Evolutionary conservation across 148 eudicot species (phyloP).

Genomic region (Fagopyrum homotropicum): DNA sequence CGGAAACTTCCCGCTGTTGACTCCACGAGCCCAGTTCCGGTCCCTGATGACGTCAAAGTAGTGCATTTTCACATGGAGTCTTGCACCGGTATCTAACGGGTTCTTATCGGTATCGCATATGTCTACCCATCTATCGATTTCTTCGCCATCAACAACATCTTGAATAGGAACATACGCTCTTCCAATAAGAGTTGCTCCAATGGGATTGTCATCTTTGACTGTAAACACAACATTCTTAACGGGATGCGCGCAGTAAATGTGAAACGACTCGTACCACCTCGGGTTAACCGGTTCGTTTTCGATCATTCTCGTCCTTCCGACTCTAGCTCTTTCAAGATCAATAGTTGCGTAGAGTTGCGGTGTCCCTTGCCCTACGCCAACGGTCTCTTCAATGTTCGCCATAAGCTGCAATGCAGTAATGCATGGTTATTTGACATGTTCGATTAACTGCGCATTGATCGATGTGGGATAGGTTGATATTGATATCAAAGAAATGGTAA

Average conservation of each 20-base stretch:
- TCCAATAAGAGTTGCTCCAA: constrained; percentile 36
- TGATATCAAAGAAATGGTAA: too few relatives aligned
- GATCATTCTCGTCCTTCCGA: constrained; percentile 37
- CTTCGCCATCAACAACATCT: constrained; percentile 30
- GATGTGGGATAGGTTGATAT: too few relatives aligned
- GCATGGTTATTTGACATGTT: neutral
- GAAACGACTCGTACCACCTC: constrained; percentile 47
- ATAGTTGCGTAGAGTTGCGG: constrained; percentile 36
- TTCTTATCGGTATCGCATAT: constrained; percentile 27
- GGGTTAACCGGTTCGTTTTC: constrained; percentile 31
- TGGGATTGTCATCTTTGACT: constrained; percentile 36
- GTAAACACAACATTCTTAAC: constrained; percentile 33
- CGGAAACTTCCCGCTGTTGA: constrained; percentile 33
- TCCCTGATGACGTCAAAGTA: constrained; percentile 34
- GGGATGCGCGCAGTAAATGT: constrained; percentile 43
- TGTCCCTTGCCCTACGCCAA: constrained; percentile 24
- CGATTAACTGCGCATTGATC: neutral
- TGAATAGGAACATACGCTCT: constrained; percentile 37
- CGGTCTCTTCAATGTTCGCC: constrained; percentile 17
- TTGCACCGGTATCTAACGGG: constrained; percentile 24
- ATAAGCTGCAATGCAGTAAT: constrained; percentile 10
- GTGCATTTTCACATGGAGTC: constrained; percentile 34
- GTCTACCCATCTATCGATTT: constrained; percentile 34
- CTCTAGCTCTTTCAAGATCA: constrained; percentile 40
- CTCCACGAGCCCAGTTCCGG: constrained; percentile 35